A percentile compares a stretch with the other conserved stretches of the same genome.
phyloP scores from a whole-genome alignment of 75 land plant species.

The Cunninghamia lanceolata region DNA sequence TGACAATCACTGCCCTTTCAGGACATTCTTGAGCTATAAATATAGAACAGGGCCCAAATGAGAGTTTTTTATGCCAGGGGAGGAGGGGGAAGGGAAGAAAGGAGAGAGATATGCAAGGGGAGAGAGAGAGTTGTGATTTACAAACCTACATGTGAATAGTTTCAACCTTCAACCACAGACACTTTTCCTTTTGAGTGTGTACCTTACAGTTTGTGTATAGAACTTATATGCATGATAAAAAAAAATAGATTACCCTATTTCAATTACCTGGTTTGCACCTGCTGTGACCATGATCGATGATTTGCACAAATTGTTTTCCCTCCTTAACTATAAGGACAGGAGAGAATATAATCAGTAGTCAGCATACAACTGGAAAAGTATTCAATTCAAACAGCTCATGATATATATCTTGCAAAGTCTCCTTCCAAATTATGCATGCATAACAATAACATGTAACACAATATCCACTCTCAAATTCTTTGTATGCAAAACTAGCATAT shows the following conservation, averaged over 20 bases:
- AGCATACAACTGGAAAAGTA: neutral
- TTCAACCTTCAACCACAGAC: neutral
- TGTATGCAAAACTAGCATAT: neutral
- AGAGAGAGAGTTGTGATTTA: neutral
- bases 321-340: constrained; percentile 42
- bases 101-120: neutral
- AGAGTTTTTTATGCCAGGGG: neutral
- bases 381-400: neutral
- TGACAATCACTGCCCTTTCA: neutral
- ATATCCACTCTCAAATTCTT: neutral
- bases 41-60: neutral
- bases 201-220: neutral
- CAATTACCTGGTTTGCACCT: constrained; percentile 94
- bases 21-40: neutral
- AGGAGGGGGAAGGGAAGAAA: neutral
- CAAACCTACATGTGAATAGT: neutral
- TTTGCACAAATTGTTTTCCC: constrained; percentile 76
- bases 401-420: neutral
- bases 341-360: constrained; percentile 6
- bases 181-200: neutral
- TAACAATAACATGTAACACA: neutral
- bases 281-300: constrained; percentile 98
- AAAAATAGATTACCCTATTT: neutral
- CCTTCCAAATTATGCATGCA: constrained; percentile 4
- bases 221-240: neutral